Conservation (phyloP, 2,329 filamentous ascomycete species). For the Aspergillus niger region DNA sequence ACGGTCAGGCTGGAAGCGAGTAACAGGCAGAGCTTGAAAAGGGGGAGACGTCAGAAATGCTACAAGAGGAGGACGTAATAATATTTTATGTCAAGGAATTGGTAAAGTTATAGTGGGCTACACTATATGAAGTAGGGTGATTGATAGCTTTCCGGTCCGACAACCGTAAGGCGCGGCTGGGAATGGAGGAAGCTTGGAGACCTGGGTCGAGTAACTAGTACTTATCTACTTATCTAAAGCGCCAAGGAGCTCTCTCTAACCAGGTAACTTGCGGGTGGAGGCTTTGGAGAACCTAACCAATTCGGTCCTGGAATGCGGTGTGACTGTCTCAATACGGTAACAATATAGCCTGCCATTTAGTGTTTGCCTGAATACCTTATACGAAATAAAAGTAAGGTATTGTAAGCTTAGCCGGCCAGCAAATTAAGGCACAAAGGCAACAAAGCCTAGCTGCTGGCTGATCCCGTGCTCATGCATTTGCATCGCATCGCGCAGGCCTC, state of each 20-base stretch:
- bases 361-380: too few species aligned
- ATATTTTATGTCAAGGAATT: not conserved
- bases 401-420: not conserved
- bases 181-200: not conserved
- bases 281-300: not conserved
- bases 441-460: conserved; percentile 21
- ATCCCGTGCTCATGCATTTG: conserved; percentile 22
- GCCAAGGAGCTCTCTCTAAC: not conserved
- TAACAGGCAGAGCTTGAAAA: not conserved
- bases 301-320: not conserved
- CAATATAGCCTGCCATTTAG: too few species aligned
- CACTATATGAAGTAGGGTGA: not conserved
- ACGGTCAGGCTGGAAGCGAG: not conserved
- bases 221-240: not conserved
- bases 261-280: not conserved
- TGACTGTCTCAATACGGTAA: not conserved
- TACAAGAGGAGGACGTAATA: not conserved
- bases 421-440: conserved; percentile 22
- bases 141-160: not conserved
- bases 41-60: not conserved
- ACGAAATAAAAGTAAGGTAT: not conserved
- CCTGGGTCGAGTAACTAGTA: not conserved
- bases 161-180: too few species aligned
- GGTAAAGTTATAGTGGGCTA: not conserved
- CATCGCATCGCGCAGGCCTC: conserved; percentile 21